phyloP scores from a whole-genome alignment of 805 yeast genomes.

The Maudiozyma saulgeensis region DNA sequence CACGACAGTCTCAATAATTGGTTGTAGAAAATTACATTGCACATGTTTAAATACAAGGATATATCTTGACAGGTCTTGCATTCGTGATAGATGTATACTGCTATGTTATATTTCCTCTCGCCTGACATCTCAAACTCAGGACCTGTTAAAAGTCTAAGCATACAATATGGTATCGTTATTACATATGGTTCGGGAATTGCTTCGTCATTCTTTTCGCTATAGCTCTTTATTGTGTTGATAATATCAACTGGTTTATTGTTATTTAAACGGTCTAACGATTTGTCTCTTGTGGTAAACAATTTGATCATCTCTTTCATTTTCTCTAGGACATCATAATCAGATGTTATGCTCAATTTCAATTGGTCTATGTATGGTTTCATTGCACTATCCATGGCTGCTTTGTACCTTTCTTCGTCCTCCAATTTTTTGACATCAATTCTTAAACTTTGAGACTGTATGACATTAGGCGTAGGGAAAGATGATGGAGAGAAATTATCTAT shows the following conservation, averaged over 20 bases:
- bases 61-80: conserved; percentile 21
- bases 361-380: conserved; percentile 15
- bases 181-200: conserved; percentile 23
- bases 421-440: conserved; percentile 7
- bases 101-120: conserved; percentile 20
- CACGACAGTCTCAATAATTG: conserved; percentile 21
- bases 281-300: conserved; percentile 9
- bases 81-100: conserved; percentile 20
- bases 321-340: conserved; percentile 20
- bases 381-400: conserved; percentile 14
- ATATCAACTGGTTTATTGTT: conserved; percentile 7
- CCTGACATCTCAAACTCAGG: background rate
- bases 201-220: conserved; percentile 3
- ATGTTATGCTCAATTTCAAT: conserved; percentile 8
- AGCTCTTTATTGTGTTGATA: conserved; percentile 11
- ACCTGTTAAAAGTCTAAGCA: conserved; percentile 13
- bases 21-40: conserved; percentile 26
- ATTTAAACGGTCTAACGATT: conserved; percentile 5
- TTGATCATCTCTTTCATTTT: conserved; percentile 8
- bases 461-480: background rate
- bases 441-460: background rate
- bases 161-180: conserved; percentile 20
- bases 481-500: background rate
- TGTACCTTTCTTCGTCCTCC: conserved; percentile 17
- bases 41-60: conserved; percentile 22